A percentile compares a stretch with the other conserved stretches of the same genome.
Evolutionary conservation across 306 rosid species (phyloP).

Genomic region (Prunus salicina): DNA sequence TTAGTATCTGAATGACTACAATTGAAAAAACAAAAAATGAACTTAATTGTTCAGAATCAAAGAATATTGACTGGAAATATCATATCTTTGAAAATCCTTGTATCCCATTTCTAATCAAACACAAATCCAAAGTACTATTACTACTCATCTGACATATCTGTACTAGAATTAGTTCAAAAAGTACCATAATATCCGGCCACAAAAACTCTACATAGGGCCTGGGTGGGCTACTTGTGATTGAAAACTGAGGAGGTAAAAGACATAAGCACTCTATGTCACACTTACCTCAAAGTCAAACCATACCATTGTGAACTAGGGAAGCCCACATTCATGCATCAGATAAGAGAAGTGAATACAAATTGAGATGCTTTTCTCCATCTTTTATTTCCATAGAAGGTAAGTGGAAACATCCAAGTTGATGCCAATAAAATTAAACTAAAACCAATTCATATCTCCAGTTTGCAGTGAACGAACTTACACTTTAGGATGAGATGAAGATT

Average conservation of each 20-base stretch:
- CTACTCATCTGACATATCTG: neutral
- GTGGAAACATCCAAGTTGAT: neutral
- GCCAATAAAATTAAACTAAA: neutral
- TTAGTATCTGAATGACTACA: constrained; percentile 82
- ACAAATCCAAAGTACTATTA: neutral
- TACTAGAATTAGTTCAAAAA: too few relatives aligned
- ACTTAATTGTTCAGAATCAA: constrained; percentile 21
- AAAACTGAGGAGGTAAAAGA: neutral
- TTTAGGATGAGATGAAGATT: constrained; percentile 59
- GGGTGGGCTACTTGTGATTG: neutral
- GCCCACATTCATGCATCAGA: neutral
- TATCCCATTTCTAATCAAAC: neutral
- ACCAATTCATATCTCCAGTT: constrained; percentile 8
- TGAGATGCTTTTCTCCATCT: constrained; percentile 7
- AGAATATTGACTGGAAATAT: constrained; percentile 1
- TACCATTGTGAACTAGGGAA: too few relatives aligned
- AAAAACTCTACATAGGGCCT: neutral
- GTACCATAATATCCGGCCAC: neutral
- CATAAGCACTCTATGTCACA: too few relatives aligned
- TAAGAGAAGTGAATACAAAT: neutral
- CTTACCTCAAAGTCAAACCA: too few relatives aligned
- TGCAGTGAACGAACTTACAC: constrained; percentile 55
- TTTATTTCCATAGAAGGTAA: neutral
- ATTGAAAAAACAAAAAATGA: constrained; percentile 16
- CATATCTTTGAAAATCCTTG: neutral